A percentile compares a stretch with the other conserved stretches of the same genome.
Conservation (phyloP, 1,284 basidiomycete genomes). For the Boletus sp. region DNA sequence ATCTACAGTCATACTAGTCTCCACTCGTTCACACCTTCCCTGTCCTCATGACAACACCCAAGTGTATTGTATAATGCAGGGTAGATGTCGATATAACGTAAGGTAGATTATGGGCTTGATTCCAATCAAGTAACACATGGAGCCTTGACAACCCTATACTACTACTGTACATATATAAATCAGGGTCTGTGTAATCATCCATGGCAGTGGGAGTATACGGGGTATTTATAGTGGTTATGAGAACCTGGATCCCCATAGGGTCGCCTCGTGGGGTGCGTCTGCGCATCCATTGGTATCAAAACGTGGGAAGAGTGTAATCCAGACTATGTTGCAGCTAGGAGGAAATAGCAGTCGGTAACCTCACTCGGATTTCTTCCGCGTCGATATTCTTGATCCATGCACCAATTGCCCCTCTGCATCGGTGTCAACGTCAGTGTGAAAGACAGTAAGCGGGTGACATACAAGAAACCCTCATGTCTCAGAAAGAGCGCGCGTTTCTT, state of each 20-base stretch:
- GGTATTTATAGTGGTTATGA: slow-evolving; percentile 26
- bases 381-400: slow-evolving; percentile 96
- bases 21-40: too few relatives aligned
- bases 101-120: slow-evolving; percentile 17
- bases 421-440: slow-evolving; percentile 4
- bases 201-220: slow-evolving; percentile 20
- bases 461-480: slow-evolving; percentile 97
- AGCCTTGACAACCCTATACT: slow-evolving; percentile 9
- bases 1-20: background rate
- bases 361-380: slow-evolving; percentile 32
- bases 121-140: slow-evolving; percentile 8
- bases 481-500: slow-evolving; percentile 96
- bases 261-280: slow-evolving; percentile 23
- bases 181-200: slow-evolving; percentile 11
- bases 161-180: slow-evolving; percentile 6
- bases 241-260: slow-evolving; percentile 16
- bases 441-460: slow-evolving; percentile 39
- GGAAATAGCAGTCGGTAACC: background rate
- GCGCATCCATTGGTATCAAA: slow-evolving; percentile 3
- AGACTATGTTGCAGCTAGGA: slow-evolving; percentile 10
- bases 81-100: slow-evolving; percentile 20
- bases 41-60: background rate
- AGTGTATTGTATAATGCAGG: slow-evolving; percentile 8
- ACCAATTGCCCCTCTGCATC: slow-evolving; percentile 76
- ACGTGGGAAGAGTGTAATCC: slow-evolving; percentile 6